Percentiles rank a stretch among this genome's conserved stretches.
phyloP scores from a whole-genome alignment of 495 filamentous ascomycete species.

The Ascobolus immersus region DNA sequence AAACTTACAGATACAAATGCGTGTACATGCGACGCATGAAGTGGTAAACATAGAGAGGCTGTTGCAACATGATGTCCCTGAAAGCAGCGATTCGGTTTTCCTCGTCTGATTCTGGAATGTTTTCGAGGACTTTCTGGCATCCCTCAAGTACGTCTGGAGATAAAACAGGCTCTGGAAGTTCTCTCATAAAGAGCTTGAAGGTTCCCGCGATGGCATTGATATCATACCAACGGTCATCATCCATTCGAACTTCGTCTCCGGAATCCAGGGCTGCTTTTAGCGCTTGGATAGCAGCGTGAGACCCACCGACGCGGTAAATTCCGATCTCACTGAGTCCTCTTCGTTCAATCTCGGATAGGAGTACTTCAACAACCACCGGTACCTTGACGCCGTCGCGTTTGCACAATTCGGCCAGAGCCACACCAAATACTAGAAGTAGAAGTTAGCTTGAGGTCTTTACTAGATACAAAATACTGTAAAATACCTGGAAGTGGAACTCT shows the following conservation, averaged over 20 bases:
- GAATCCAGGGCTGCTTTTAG: conserved; percentile 15
- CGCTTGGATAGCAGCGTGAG: conserved; percentile 15
- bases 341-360: conserved; percentile 15
- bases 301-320: conserved; percentile 17
- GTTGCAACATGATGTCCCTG: conserved; percentile 13
- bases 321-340: conserved; percentile 15
- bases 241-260: conserved; percentile 15
- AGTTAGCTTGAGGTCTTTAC: not conserved
- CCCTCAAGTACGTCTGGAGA: conserved; percentile 10
- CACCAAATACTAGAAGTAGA: conserved; percentile 12
- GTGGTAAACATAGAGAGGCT: conserved; percentile 13
- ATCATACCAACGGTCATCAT: conserved; percentile 18
- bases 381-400: conserved; percentile 16
- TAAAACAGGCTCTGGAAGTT: conserved; percentile 14
- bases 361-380: conserved; percentile 14
- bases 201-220: conserved; percentile 17
- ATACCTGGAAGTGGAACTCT: conserved; percentile 12
- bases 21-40: conserved; percentile 17
- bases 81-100: conserved; percentile 12
- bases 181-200: conserved; percentile 18
- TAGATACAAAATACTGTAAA: not conserved
- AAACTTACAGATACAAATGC: conserved; percentile 13
- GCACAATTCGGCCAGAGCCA: conserved; percentile 15
- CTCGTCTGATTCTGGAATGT: conserved; percentile 15
- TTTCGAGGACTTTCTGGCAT: too few relatives aligned